These are phyloP conservation scores for Xylaria bambusicola DNA, from an alignment of 495 filamentous ascomycete species.

Conservation along the genomic window DNA sequence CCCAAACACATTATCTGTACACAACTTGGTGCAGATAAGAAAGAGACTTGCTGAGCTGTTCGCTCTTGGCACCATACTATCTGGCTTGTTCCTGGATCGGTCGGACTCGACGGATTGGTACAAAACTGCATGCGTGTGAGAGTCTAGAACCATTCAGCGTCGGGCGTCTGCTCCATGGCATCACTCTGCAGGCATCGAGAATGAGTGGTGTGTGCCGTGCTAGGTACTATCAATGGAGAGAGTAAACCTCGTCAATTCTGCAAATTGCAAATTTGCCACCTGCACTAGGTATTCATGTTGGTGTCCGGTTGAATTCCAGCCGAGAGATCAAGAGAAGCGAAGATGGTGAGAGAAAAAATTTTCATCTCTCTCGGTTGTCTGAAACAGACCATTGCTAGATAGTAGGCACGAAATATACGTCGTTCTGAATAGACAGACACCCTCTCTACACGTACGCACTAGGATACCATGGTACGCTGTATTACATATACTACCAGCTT, in stretches of 20 bases:
- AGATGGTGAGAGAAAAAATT: not conserved
- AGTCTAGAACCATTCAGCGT: slow-evolving; percentile 14
- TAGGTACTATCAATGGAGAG: too few relatives aligned
- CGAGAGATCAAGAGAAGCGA: not conserved
- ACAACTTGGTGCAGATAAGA: too few relatives aligned
- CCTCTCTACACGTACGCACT: not conserved
- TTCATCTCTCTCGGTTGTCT: slow-evolving; percentile 2
- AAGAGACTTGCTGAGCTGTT: slow-evolving; percentile 4
- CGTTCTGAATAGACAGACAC: slow-evolving; percentile 10
- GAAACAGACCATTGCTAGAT: slow-evolving; percentile 7
- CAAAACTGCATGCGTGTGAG: not conserved
- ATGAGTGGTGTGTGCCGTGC: not conserved
- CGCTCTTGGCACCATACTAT: slow-evolving; percentile 11
- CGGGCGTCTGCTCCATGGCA: slow-evolving; percentile 6
- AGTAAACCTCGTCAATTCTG: too few relatives aligned
- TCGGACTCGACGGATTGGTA: not conserved
- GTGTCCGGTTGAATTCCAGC: slow-evolving; percentile 15
- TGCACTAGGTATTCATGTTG: too few relatives aligned
- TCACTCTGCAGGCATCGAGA: slow-evolving; percentile 17
- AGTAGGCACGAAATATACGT: not conserved
- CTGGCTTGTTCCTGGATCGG: slow-evolving; percentile 11
- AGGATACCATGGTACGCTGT: too few relatives aligned
- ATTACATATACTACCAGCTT: too few relatives aligned
- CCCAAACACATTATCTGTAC: too few relatives aligned
- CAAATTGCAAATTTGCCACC: slow-evolving; percentile 16